phyloP scores from a whole-genome alignment of 805 yeast genomes.

The Teunomyces panamensis region DNA sequence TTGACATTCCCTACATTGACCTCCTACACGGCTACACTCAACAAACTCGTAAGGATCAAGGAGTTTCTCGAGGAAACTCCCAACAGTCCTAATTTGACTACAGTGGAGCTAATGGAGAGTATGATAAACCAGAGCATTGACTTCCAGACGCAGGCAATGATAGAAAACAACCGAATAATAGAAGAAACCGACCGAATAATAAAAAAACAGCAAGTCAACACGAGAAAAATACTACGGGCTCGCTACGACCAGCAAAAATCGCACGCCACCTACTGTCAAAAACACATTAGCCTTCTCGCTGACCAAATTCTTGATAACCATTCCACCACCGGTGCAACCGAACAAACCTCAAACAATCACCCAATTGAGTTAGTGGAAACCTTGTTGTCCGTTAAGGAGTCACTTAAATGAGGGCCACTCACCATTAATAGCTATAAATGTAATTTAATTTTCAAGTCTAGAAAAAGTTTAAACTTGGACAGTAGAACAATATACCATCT shows the following conservation, averaged over 20 bases:
- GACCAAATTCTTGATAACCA: not conserved
- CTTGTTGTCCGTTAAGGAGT: not conserved
- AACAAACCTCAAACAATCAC: not conserved
- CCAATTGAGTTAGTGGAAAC: not conserved
- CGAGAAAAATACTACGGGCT: conserved; percentile 4
- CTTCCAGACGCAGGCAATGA: conserved; percentile 2
- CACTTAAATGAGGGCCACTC: not conserved
- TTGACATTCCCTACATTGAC: not conserved
- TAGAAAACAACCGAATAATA: conserved; percentile 1
- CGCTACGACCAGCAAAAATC: not conserved
- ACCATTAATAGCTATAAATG: not conserved
- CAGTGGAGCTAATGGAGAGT: not conserved
- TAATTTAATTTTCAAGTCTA: not conserved
- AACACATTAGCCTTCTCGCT: not conserved
- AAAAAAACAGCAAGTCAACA: conserved; percentile 4
- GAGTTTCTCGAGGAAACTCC: not conserved
- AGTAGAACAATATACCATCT: not conserved
- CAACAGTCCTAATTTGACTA: not conserved
- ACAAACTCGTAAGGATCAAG: not conserved
- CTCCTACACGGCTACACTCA: not conserved
- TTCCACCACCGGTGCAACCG: not conserved
- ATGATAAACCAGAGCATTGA: not conserved
- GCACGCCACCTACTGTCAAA: not conserved
- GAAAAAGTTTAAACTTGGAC: not conserved
- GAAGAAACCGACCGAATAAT: conserved; percentile 6